phyloP scores from a whole-genome alignment of 805 yeast genomes.

The Ogataea trehaloabstinens region DNA sequence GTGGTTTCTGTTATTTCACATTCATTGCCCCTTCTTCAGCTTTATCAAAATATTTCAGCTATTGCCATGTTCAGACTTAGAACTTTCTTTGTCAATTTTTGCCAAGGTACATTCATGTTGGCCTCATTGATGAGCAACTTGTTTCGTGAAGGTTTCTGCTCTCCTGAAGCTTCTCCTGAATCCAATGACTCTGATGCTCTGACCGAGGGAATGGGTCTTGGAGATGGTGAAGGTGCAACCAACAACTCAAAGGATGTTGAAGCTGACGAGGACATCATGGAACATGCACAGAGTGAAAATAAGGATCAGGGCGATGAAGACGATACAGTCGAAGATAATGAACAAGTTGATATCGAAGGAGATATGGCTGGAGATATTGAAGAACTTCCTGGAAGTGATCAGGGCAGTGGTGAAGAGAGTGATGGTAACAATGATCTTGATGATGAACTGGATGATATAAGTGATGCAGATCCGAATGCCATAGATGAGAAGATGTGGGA shows the following conservation, averaged over 20 bases:
- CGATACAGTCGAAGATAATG: constrained; percentile 64
- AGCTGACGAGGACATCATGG: constrained; percentile 86
- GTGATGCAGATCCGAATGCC: constrained; percentile 90
- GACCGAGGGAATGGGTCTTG: constrained; percentile 93
- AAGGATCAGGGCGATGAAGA: constrained; percentile 56
- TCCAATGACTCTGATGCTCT: constrained; percentile 58
- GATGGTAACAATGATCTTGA: constrained; percentile 74
- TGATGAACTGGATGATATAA: constrained; percentile 86
- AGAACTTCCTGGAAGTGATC: constrained; percentile 65
- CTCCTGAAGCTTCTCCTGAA: constrained; percentile 77
- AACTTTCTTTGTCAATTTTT: constrained; percentile 48
- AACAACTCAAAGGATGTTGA: constrained; percentile 82
- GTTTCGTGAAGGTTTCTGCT: constrained; percentile 84
- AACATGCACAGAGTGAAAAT: constrained; percentile 68
- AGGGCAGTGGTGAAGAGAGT: constrained; percentile 47
- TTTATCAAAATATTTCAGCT: constrained; percentile 52
- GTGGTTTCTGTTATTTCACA: constrained; percentile 51
- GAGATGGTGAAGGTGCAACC: constrained; percentile 73
- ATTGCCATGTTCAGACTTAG: constrained; percentile 44
- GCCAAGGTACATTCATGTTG: constrained; percentile 63
- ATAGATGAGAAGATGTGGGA: constrained; percentile 98
- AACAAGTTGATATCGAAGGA: constrained; percentile 89
- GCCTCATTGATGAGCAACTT: constrained; percentile 54
- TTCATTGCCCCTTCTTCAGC: constrained; percentile 60
- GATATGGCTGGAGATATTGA: constrained; percentile 95